Conservation (phyloP, 1,139 yeast genomes). For the Candida gigantensis region DNA sequence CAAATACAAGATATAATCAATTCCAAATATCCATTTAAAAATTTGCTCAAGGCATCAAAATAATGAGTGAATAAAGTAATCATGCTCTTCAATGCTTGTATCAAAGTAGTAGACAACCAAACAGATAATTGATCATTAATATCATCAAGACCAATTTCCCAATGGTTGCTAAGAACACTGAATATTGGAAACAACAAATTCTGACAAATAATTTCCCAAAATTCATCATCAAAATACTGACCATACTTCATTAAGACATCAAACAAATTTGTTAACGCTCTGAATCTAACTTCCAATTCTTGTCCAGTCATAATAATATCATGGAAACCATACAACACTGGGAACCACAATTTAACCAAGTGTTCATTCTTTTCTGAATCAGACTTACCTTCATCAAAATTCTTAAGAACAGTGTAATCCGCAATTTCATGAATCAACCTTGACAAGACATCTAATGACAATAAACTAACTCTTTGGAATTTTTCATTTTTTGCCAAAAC, state of each 20-base stretch:
- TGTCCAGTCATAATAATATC: conserved; percentile 91
- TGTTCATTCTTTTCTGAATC: conserved; percentile 33
- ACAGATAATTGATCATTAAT: conserved; percentile 76
- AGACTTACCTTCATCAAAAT: conserved; percentile 12
- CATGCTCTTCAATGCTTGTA: conserved; percentile 91
- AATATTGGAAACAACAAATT: conserved; percentile 88
- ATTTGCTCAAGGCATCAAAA: conserved; percentile 68
- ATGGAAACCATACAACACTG: conserved; percentile 80
- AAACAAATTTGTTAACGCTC: conserved; percentile 81
- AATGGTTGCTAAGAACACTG: conserved; percentile 71
- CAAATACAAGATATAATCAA: conserved; percentile 85
- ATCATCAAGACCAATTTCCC: conserved; percentile 66
- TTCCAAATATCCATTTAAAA: conserved; percentile 76
- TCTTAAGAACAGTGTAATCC: conserved; percentile 29
- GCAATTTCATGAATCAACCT: conserved; percentile 63
- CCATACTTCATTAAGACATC: conserved; percentile 82
- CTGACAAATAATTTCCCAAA: conserved; percentile 83
- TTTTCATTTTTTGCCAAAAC: conserved; percentile 81
- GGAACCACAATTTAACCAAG: conserved; percentile 66
- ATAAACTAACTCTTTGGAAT: conserved; percentile 79
- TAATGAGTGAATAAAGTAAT: conserved; percentile 79
- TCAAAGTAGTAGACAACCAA: conserved; percentile 94
- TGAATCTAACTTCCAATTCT: conserved; percentile 90
- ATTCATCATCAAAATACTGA: conserved; percentile 63
- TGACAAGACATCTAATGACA: conserved; percentile 76